Conservation (phyloP, 129 eudicot species). For the Arctium lappa region DNA sequence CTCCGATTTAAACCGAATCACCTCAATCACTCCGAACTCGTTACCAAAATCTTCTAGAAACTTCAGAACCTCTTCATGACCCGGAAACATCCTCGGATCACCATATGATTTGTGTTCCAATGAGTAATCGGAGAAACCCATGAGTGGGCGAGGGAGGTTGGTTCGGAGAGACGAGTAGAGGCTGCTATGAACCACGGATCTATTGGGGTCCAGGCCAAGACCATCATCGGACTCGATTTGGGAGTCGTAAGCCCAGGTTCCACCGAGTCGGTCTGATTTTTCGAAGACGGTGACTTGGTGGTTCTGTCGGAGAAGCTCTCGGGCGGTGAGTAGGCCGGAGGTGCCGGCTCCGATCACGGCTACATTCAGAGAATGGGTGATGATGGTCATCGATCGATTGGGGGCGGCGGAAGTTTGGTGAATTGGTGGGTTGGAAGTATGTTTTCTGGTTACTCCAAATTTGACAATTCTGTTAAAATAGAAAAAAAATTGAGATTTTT, state of each 20-base stretch:
- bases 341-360: conserved; percentile 84
- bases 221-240: conserved; percentile 42
- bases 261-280: conserved; percentile 50
- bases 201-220: conserved; percentile 41
- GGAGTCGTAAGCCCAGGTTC: conserved; percentile 66
- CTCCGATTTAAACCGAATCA: conserved; percentile 50
- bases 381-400: background rate
- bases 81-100: conserved; percentile 54
- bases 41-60: conserved; percentile 52
- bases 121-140: conserved; percentile 68
- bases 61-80: conserved; percentile 62
- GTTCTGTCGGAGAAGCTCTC: conserved; percentile 56
- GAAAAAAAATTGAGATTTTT: no score
- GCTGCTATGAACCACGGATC: conserved; percentile 64
- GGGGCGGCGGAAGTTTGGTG: background rate
- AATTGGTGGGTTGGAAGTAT: no score
- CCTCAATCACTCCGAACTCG: conserved; percentile 41
- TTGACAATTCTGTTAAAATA: no score
- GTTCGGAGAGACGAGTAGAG: conserved; percentile 69
- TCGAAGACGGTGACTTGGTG: conserved; percentile 60
- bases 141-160: conserved; percentile 56
- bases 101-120: conserved; percentile 33
- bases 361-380: conserved; percentile 37
- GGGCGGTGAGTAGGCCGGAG: conserved; percentile 49
- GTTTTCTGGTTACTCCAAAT: no score